These are phyloP conservation scores for Coemansia javaensis DNA, from an alignment of 192 early-diverging fungal genomes.

Conservation along the genomic window DNA sequence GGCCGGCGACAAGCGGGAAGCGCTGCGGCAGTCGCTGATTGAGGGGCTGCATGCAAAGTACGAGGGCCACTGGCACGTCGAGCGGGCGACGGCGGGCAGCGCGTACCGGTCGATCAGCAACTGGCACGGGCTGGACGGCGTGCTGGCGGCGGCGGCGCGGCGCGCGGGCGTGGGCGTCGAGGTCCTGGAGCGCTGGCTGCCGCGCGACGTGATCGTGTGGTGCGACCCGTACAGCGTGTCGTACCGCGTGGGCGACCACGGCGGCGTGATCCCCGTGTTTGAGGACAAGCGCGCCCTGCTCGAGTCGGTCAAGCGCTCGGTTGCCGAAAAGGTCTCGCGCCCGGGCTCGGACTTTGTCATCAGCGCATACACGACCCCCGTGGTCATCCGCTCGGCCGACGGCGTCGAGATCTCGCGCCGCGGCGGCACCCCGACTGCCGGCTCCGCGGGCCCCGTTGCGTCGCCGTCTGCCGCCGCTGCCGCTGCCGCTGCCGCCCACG, in stretches of 20 bases:
- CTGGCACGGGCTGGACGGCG: constrained; percentile 61
- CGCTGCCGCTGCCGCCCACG: constrained; percentile 3
- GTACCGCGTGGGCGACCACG: constrained; percentile 67
- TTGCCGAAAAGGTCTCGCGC: constrained; percentile 39
- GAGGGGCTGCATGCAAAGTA: constrained; percentile 56
- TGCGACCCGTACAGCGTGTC: constrained; percentile 68
- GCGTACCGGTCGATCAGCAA: constrained; percentile 73
- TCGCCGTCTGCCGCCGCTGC: background rate
- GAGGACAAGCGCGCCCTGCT: constrained; percentile 53
- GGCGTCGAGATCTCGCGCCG: constrained; percentile 42
- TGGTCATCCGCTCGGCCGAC: constrained; percentile 48
- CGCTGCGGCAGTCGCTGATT: constrained; percentile 34
- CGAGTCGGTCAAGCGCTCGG: constrained; percentile 39
- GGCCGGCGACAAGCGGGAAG: constrained; percentile 22
- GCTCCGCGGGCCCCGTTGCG: background rate
- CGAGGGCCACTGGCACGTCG: constrained; percentile 66
- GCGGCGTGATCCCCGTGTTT: constrained; percentile 61
- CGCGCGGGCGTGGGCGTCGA: constrained; percentile 43
- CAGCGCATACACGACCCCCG: constrained; percentile 47
- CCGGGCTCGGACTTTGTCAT: constrained; percentile 46
- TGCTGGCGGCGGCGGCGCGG: constrained; percentile 55
- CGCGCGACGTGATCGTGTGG: constrained; percentile 68
- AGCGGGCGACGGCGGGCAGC: constrained; percentile 62
- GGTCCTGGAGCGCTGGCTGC: constrained; percentile 54
- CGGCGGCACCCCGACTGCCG: constrained; percentile 14